Evolutionary conservation across 1,284 basidiomycete species (phyloP).

Genomic region (Coniferiporia weirii): DNA sequence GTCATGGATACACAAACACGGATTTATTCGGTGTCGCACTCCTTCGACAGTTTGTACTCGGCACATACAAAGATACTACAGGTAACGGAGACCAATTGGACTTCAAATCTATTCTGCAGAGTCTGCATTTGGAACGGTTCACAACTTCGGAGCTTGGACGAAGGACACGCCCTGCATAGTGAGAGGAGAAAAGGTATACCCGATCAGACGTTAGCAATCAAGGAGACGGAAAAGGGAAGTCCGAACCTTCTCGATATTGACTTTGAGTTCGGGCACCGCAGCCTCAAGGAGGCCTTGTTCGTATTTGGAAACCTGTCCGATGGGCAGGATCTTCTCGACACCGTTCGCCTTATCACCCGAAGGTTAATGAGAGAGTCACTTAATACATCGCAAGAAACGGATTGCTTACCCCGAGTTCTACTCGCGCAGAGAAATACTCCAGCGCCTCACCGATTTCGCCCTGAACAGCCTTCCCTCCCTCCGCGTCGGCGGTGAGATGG

Average conservation of each 20-base stretch:
- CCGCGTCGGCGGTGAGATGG: conserved; percentile 71
- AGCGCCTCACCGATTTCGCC: conserved; percentile 56
- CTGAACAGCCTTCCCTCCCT: conserved; percentile 57
- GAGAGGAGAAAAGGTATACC: conserved; percentile 1
- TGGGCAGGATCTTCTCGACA: conserved; percentile 72
- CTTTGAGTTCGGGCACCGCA: conserved; percentile 75
- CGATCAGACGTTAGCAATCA: not conserved
- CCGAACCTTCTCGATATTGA: conserved; percentile 72
- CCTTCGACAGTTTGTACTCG: conserved; percentile 1
- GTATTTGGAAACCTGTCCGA: conserved; percentile 68
- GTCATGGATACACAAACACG: not conserved
- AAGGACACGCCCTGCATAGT: conserved; percentile 33
- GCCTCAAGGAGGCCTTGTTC: conserved; percentile 76
- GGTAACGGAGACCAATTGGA: not conserved
- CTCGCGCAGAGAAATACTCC: conserved; percentile 79
- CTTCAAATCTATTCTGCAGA: not conserved
- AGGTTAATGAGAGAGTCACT: conserved; percentile 10
- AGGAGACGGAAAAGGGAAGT: not conserved
- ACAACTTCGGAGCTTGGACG: conserved; percentile 34
- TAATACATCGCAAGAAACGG: conserved; percentile 2
- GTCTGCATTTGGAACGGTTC: conserved; percentile 5
- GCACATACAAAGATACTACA: not conserved
- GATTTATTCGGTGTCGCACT: not conserved
- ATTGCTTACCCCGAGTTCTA: conserved; percentile 70
- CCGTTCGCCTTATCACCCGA: conserved; percentile 54